These are phyloP conservation scores for Leptographium lundbergii DNA, from an alignment of 2,329 filamentous ascomycete genomes.

Conservation along the genomic window DNA sequence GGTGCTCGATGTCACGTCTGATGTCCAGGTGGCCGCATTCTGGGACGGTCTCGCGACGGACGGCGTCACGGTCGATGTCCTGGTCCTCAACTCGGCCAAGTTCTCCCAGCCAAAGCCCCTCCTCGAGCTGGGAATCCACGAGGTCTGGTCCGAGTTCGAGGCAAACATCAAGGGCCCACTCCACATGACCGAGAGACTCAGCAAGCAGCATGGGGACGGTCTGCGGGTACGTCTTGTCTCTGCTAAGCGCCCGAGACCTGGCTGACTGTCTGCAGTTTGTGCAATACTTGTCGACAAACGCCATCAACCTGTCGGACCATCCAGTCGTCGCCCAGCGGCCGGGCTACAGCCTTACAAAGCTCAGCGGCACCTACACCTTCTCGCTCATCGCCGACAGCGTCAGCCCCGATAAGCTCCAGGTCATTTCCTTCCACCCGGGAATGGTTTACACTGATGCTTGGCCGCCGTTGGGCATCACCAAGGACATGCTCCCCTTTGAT, in stretches of 20 bases:
- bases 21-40: neutral
- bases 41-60: constrained; percentile 1
- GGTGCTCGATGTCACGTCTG: neutral
- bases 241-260: neutral
- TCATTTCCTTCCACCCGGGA: constrained; percentile 16
- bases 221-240: neutral
- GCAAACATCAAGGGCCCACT: constrained; percentile 12
- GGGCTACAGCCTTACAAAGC: constrained; percentile 14
- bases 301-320: constrained; percentile 9
- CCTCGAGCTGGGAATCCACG: constrained; percentile 7
- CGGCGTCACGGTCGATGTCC: constrained; percentile 18
- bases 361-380: constrained; percentile 9
- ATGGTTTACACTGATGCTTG: constrained; percentile 5
- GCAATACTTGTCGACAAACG: constrained; percentile 4
- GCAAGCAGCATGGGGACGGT: constrained; percentile 8
- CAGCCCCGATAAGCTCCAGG: constrained; percentile 11
- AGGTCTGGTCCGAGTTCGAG: constrained; percentile 10
- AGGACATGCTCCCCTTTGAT: constrained; percentile 6
- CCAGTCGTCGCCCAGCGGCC: constrained; percentile 12
- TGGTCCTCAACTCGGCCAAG: constrained; percentile 20
- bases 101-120: neutral
- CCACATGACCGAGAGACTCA: constrained; percentile 8
- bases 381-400: constrained; percentile 13
- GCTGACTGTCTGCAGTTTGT: neutral
- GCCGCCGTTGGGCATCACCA: neutral